Evolutionary conservation across 768 basidiomycete species (phyloP), one percentile per base, ranked within the genome.

Genomic region (Serendipita sp.): DNA sequence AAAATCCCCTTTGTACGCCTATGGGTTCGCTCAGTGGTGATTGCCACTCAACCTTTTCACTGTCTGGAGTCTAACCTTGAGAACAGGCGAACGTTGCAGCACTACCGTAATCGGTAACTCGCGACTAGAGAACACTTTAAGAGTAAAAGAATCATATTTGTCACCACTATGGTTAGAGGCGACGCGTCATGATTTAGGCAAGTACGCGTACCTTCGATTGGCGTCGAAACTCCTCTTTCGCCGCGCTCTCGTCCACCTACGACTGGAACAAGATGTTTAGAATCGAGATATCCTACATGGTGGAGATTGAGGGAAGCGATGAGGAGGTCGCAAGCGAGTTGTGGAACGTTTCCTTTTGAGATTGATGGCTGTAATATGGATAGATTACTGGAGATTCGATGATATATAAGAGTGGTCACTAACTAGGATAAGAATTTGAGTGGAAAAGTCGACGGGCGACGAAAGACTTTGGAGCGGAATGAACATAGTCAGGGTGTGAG

Each of bases 331-430:
- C 76, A 83, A 0, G 88, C 82, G 11, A 92, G 78, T 70, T 92
- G 89, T n/a, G 83, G 78, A 47, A 91, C 80, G 74, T 91, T 91
- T 56, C 86, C 89, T 10, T 83, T 81, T 3, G 89, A 90, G 10
- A 91, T 87, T 48, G 89, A 71, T 38, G 90, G 89, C 81, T 83
- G n/a, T 60, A 23, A 60, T 5, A 32, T 51, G 5, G 5, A 18
- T 51, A n/a, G 48, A 7, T 51, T 16, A 41, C 38, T 4, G 7
- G 5, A 7, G 4, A 32, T 18, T 18, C 48, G n/a, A 7, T 5
- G 7, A 1, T 32, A 7, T 5, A 51, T 51, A 16, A 18, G 48
- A 7, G 30, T 5, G 5, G 4, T 18, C 8, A 51, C 48, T 18
- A 5, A 51, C 48, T 7, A 51, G 48, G 16, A 51, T 51, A 5